Percentiles rank a stretch among this genome's conserved stretches.
Evolutionary conservation across 805 yeast genomes (phyloP).

Genomic region (Cyberlindnera galapagoensis): DNA sequence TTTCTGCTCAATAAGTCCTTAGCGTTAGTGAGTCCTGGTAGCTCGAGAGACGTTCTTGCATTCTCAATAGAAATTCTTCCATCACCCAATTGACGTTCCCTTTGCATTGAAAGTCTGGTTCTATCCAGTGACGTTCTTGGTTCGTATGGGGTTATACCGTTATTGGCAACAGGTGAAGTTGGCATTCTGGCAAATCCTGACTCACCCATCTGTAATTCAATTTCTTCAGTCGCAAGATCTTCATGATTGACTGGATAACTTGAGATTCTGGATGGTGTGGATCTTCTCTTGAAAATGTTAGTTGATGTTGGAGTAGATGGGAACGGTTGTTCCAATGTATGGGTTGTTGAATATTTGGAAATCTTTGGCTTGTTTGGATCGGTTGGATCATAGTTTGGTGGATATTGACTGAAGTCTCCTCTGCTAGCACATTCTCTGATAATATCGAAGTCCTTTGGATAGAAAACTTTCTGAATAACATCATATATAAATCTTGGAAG

Average conservation of each 20-base stretch:
- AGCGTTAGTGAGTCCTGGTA: conserved; percentile 36
- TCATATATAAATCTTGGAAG: conserved; percentile 64
- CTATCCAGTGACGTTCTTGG: conserved; percentile 33
- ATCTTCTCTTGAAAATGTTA: conserved; percentile 31
- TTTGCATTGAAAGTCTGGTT: conserved; percentile 31
- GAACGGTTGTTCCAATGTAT: conserved; percentile 23
- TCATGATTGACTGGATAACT: conserved; percentile 20
- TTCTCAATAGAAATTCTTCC: conserved; percentile 32
- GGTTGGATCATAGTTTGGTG: conserved; percentile 70
- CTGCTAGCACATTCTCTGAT: conserved; percentile 61
- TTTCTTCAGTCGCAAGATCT: conserved; percentile 33
- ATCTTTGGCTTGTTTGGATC: conserved; percentile 60
- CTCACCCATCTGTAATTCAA: conserved; percentile 25
- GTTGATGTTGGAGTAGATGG: conserved; percentile 28
- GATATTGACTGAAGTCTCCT: conserved; percentile 66
- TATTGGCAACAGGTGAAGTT: conserved; percentile 1
- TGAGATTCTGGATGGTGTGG: conserved; percentile 14
- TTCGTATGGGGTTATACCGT: conserved; percentile 6
- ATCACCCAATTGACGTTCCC: conserved; percentile 30
- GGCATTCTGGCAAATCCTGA: conserved; percentile 2
- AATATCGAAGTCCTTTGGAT: conserved; percentile 67
- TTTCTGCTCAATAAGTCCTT: conserved; percentile 25
- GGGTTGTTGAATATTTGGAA: conserved; percentile 35
- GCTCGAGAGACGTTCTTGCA: conserved; percentile 33
- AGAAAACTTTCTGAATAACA: conserved; percentile 41